Evolutionary conservation across 2,329 filamentous ascomycete species (phyloP).

Genomic region (Aquanectria penicillioides): DNA sequence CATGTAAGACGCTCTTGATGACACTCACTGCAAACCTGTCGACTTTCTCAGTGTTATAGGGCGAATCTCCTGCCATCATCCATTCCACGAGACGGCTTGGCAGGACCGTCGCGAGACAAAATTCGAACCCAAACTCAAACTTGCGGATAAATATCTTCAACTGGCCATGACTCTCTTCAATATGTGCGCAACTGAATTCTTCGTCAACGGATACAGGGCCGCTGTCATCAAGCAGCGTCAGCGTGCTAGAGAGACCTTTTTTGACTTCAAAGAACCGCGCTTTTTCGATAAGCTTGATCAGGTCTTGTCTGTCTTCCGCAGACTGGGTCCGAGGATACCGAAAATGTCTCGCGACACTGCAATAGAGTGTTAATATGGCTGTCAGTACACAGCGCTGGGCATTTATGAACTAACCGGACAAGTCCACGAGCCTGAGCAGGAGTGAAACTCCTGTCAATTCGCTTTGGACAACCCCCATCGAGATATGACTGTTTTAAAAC

Average conservation of each 20-base stretch:
- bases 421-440: conserved; percentile 31
- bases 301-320: too few relatives aligned
- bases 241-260: background rate
- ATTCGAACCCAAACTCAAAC: conserved; percentile 33
- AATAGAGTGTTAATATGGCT: too few relatives aligned
- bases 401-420: conserved; percentile 31
- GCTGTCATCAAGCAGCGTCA: background rate
- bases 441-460: conserved; percentile 21
- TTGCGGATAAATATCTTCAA: conserved; percentile 28
- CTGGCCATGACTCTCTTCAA: conserved; percentile 26
- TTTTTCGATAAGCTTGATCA: too few relatives aligned
- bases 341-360: too few relatives aligned
- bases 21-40: conserved; percentile 32
- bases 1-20: conserved; percentile 25
- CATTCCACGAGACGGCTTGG: conserved; percentile 36
- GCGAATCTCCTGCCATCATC: conserved; percentile 35
- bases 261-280: background rate
- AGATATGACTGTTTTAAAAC: conserved; percentile 22
- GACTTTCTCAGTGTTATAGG: conserved; percentile 7
- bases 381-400: too few relatives aligned
- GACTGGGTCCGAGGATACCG: too few relatives aligned
- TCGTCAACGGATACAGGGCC: conserved; percentile 14
- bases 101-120: conserved; percentile 28
- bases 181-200: background rate
- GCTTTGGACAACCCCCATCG: background rate